Conservation (phyloP, 2,329 filamentous ascomycete genomes). For the Purpureocillium lavendulum region DNA sequence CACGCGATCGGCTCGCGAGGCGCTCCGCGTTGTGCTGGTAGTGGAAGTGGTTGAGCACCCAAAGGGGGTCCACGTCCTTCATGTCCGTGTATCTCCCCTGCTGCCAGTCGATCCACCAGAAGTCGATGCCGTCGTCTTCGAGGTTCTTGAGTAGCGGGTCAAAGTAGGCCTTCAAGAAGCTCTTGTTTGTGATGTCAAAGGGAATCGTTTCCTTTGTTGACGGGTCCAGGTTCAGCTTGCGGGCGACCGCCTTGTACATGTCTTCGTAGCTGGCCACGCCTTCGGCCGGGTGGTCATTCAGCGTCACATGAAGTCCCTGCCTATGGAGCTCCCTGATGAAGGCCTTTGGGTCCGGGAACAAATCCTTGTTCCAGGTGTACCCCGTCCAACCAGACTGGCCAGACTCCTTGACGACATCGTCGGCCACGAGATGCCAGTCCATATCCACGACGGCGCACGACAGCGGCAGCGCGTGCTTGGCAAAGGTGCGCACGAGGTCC, state of each 20-base stretch:
- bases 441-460: conserved; percentile 55
- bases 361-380: conserved; percentile 9
- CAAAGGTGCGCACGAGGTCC: conserved; percentile 47
- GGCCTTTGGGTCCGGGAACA: conserved; percentile 46
- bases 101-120: conserved; percentile 65
- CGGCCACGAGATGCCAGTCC: conserved; percentile 55
- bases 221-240: conserved; percentile 41
- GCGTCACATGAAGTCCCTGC: conserved; percentile 41
- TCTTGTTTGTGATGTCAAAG: conserved; percentile 45
- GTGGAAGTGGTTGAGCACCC: conserved; percentile 58
- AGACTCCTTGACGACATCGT: conserved; percentile 32
- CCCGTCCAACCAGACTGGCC: conserved; percentile 39
- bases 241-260: conserved; percentile 44
- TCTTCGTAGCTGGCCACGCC: conserved; percentile 50
- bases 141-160: conserved; percentile 46
- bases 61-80: conserved; percentile 52
- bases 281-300: conserved; percentile 56
- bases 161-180: conserved; percentile 51
- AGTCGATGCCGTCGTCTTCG: conserved; percentile 49
- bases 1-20: conserved; percentile 21
- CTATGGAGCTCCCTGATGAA: conserved; percentile 44
- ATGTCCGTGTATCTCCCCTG: conserved; percentile 48
- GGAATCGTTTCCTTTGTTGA: conserved; percentile 38
- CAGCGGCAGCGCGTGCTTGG: conserved; percentile 41
- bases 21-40: conserved; percentile 41